Evolutionary conservation across 1,284 basidiomycete species (phyloP).

Genomic region (Ustilago trichophora): DNA sequence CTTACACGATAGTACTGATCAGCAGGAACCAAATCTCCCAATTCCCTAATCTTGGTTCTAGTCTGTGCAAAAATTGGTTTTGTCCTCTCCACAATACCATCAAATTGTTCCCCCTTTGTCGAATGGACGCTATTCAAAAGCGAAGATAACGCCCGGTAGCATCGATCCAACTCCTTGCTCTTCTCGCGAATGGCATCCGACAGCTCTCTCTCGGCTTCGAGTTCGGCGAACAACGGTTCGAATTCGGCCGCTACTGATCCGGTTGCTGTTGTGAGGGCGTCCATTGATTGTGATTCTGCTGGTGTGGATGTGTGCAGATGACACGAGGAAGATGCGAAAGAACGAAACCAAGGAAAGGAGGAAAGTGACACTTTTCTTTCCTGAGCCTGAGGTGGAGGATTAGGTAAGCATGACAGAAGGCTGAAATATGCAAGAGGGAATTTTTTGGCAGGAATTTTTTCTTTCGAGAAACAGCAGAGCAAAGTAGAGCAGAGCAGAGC

Average conservation of each 20-base stretch:
- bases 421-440: not conserved
- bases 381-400: constrained; percentile 9
- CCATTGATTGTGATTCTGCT: no score
- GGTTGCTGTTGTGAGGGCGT: no score
- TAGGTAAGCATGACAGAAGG: constrained; percentile 19
- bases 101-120: constrained; percentile 16
- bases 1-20: constrained; percentile 42
- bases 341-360: no score
- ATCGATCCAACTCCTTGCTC: constrained; percentile 46
- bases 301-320: no score
- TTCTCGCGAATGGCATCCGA: constrained; percentile 45
- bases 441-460: constrained; percentile 19
- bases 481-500: no score
- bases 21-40: constrained; percentile 24
- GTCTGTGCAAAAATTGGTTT: not conserved
- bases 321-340: no score
- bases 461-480: not conserved
- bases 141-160: constrained; percentile 29
- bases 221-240: constrained; percentile 40
- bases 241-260: constrained; percentile 25
- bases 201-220: constrained; percentile 37
- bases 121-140: constrained; percentile 47
- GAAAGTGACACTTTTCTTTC: constrained; percentile 6
- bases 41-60: not conserved
- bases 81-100: not conserved